Evolutionary conservation across 1,284 basidiomycete species (phyloP).

Genomic region (Vanrija sp.): DNA sequence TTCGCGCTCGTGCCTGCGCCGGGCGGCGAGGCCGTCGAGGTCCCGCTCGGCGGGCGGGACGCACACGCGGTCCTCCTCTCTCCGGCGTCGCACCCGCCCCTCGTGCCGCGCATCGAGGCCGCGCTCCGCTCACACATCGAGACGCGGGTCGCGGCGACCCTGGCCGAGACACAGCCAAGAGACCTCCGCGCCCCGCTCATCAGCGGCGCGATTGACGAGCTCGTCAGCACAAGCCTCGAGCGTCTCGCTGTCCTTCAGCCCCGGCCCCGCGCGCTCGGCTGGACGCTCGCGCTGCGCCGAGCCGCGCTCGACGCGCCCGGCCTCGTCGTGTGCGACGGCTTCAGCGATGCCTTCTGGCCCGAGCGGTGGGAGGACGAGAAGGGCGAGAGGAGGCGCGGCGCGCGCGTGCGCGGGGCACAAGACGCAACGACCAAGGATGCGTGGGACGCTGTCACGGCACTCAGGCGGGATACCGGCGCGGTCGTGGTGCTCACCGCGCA

Average conservation of each 20-base stretch:
- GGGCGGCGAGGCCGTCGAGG: not conserved
- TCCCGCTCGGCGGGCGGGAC: constrained; percentile 33
- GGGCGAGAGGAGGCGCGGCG: not conserved
- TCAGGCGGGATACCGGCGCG: constrained; percentile 37
- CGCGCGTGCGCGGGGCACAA: constrained; percentile 8
- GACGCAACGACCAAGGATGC: constrained; percentile 37
- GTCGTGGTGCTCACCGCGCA: constrained; percentile 39
- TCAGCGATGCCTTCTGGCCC: constrained; percentile 41
- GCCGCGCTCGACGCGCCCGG: not conserved
- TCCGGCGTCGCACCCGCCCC: constrained; percentile 24
- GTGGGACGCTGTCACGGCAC: constrained; percentile 28
- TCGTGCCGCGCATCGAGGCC: constrained; percentile 15
- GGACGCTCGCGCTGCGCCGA: constrained; percentile 22
- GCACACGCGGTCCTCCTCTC: constrained; percentile 27
- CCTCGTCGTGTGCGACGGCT: constrained; percentile 41
- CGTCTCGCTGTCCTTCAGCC: not conserved
- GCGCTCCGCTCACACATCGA: constrained; percentile 30
- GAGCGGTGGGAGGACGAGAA: constrained; percentile 38
- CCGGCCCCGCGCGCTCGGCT: constrained; percentile 3
- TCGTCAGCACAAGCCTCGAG: constrained; percentile 5
- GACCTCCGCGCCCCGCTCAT: not conserved
- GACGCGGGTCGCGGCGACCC: constrained; percentile 3
- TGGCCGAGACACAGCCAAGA: not conserved
- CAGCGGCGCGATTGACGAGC: constrained; percentile 8
- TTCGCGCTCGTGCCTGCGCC: constrained; percentile 4